A percentile compares a stretch with the other conserved stretches of the same genome.
phyloP scores from a whole-genome alignment of 768 basidiomycete species.

The Boletus reticulatus region DNA sequence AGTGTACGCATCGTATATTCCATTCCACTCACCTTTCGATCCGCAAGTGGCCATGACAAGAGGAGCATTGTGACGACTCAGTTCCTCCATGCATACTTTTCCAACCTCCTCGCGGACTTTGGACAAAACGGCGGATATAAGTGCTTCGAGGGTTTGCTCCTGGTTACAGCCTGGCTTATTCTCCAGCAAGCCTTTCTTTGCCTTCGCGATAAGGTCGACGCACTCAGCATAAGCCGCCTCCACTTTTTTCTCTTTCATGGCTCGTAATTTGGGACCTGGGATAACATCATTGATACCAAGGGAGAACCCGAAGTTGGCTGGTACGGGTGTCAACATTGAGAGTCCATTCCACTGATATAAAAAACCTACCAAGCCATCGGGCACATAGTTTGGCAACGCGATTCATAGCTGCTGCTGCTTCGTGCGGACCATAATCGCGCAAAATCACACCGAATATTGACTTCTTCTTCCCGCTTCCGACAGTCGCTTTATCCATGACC shows the following conservation, averaged over 20 bases:
- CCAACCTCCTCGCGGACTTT: conserved; percentile 96
- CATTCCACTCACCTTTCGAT: conserved; percentile 74
- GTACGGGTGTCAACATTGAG: conserved; percentile 3
- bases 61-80: conserved; percentile 96
- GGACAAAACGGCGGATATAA: conserved; percentile 90
- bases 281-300: conserved; percentile 99
- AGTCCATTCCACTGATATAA: neutral
- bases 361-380: conserved; percentile 77
- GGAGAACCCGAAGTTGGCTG: conserved; percentile 96
- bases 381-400: conserved; percentile 94
- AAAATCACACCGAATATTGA: conserved; percentile 98
- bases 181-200: conserved; percentile 88
- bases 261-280: conserved; percentile 80
- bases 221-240: conserved; percentile 88
- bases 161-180: conserved; percentile 98
- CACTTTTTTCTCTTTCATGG: conserved; percentile 82
- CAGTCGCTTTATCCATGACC: conserved; percentile 97
- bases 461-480: conserved; percentile 98
- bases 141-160: conserved; percentile 95
- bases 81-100: conserved; percentile 95
- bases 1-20: neutral
- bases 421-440: conserved; percentile 93
- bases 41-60: conserved; percentile 99
- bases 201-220: conserved; percentile 80
- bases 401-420: conserved; percentile 95